Conservation (phyloP, 2,329 filamentous ascomycete species). For the Beauveria caledonica region DNA sequence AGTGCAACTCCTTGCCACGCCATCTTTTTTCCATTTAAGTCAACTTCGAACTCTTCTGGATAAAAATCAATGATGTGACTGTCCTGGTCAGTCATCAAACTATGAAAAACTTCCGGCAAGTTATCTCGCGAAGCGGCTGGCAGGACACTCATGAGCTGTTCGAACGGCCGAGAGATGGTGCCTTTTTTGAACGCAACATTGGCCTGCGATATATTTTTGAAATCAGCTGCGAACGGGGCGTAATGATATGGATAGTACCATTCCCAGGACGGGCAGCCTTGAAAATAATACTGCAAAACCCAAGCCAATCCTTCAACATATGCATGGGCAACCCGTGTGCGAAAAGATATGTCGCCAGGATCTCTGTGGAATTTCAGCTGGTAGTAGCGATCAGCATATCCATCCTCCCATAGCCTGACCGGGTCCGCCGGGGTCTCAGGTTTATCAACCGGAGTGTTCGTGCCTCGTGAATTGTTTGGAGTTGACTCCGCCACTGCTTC, state of each 20-base stretch:
- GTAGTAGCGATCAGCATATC: constrained; percentile 93
- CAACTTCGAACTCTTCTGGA: constrained; percentile 84
- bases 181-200: constrained; percentile 77
- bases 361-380: constrained; percentile 90
- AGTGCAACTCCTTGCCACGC: constrained; percentile 95
- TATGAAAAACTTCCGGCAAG: constrained; percentile 79
- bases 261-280: constrained; percentile 96
- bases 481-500: constrained; percentile 56
- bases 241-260: constrained; percentile 99
- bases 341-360: constrained; percentile 73
- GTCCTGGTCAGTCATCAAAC: constrained; percentile 78
- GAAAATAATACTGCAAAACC: constrained; percentile 96
- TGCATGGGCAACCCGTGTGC: constrained; percentile 77
- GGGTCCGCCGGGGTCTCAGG: constrained; percentile 63
- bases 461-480: constrained; percentile 40
- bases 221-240: constrained; percentile 93
- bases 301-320: constrained; percentile 93
- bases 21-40: constrained; percentile 97
- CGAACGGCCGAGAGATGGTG: constrained; percentile 80
- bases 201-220: constrained; percentile 73
- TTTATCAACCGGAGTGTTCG: constrained; percentile 38
- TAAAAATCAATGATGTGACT: constrained; percentile 98
- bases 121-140: constrained; percentile 89
- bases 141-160: constrained; percentile 96
- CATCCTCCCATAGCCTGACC: constrained; percentile 88